Evolutionary conservation across 2,329 filamentous ascomycete species (phyloP).

Genomic region (Pseudogymnoascus sp.): DNA sequence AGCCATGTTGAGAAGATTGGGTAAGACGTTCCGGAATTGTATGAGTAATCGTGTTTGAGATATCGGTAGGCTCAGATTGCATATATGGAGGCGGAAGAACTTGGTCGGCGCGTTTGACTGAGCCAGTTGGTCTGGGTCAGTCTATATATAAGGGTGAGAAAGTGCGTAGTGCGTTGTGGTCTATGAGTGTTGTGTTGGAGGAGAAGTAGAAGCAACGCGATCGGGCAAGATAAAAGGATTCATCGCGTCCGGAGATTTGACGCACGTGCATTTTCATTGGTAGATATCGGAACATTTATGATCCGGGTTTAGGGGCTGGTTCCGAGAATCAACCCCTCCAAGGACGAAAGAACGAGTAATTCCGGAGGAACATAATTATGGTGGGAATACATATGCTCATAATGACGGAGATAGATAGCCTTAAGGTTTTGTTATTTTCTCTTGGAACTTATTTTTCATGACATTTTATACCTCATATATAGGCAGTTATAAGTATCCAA

Average conservation of each 20-base stretch:
- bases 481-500: background rate
- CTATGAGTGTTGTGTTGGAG: background rate
- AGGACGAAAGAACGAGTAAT: background rate
- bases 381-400: background rate
- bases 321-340: background rate
- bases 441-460: background rate
- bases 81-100: constrained; percentile 46
- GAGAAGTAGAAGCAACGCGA: background rate
- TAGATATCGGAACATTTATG: background rate
- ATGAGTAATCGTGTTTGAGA: constrained; percentile 36
- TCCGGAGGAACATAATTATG: background rate
- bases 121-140: constrained; percentile 20
- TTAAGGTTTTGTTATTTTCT: background rate
- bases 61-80: constrained; percentile 49
- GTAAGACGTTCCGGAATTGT: constrained; percentile 28
- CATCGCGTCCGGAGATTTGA: constrained; percentile 3
- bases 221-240: constrained; percentile 2
- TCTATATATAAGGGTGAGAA: background rate
- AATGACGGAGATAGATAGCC: background rate
- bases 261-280: constrained; percentile 7
- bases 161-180: background rate
- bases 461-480: background rate
- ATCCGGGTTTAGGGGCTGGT: background rate
- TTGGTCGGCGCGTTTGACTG: constrained; percentile 23
- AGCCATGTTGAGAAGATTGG: constrained; percentile 49